A percentile compares a stretch with the other conserved stretches of the same genome.
phyloP scores from a whole-genome alignment of 768 basidiomycete genomes.

The Leccinellum albellum region DNA sequence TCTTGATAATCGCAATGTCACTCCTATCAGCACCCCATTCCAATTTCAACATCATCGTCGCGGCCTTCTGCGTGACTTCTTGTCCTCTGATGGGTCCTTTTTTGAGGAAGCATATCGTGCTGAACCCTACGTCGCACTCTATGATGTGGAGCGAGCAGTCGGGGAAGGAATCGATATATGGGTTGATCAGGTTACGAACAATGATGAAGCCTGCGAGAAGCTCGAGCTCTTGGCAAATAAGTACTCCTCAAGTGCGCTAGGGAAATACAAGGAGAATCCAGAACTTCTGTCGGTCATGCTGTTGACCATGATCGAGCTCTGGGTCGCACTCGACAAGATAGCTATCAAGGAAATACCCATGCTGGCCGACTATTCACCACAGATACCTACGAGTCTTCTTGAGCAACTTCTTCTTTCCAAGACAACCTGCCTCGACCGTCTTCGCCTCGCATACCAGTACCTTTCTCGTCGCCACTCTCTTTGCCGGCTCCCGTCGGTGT shows the following conservation, averaged over 20 bases:
- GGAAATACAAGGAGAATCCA: conserved; percentile 16
- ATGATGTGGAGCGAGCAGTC: conserved; percentile 37
- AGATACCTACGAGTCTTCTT: conserved; percentile 18
- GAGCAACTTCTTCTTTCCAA: conserved; percentile 28
- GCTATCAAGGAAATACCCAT: conserved; percentile 22
- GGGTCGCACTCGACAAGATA: conserved; percentile 31
- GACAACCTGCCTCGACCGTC: conserved; percentile 25
- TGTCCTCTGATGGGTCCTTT: conserved; percentile 12
- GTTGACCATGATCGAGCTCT: conserved; percentile 34
- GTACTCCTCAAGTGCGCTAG: conserved; percentile 26
- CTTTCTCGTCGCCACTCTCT: conserved; percentile 27
- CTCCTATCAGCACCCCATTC: not conserved
- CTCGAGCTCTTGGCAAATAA: conserved; percentile 19
- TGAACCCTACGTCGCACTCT: conserved; percentile 23
- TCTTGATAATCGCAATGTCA: not conserved
- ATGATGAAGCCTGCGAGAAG: conserved; percentile 9
- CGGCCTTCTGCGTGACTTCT: conserved; percentile 12
- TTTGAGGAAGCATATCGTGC: conserved; percentile 2
- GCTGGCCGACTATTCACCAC: conserved; percentile 31
- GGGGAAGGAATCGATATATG: conserved; percentile 31
- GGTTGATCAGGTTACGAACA: conserved; percentile 16
- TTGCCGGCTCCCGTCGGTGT: conserved; percentile 28
- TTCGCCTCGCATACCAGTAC: conserved; percentile 27
- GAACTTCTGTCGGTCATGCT: conserved; percentile 39
- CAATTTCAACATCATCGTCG: not conserved